Conservation (phyloP, 2,329 filamentous ascomycete genomes). For the Exophiala oligosperma region DNA sequence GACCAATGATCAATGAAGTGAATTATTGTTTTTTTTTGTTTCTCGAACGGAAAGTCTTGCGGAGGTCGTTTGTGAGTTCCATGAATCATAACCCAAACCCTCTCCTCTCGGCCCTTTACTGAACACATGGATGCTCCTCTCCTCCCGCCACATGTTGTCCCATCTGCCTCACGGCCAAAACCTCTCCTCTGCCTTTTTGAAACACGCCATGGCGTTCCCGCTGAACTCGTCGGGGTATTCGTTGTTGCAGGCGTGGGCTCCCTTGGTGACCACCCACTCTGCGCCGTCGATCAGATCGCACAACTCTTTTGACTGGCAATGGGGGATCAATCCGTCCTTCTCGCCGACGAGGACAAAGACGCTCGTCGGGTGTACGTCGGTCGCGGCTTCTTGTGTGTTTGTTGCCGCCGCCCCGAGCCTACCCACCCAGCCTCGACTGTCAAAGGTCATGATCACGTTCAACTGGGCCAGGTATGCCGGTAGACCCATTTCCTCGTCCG, state of each 20-base stretch:
- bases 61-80: too few relatives aligned
- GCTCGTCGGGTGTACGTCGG: too few relatives aligned
- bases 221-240: constrained; percentile 19
- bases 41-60: too few relatives aligned
- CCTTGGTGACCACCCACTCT: constrained; percentile 4
- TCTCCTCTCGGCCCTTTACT: too few relatives aligned
- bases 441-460: constrained; percentile 16
- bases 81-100: too few relatives aligned
- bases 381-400: too few relatives aligned
- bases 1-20: too few relatives aligned
- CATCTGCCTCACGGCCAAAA: neutral
- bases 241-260: constrained; percentile 16
- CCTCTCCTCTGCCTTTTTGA: constrained; percentile 1
- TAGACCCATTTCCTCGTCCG: constrained; percentile 12
- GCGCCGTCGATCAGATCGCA: constrained; percentile 5
- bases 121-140: too few relatives aligned
- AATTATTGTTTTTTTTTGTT: too few relatives aligned
- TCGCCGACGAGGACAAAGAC: constrained; percentile 12
- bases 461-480: constrained; percentile 16
- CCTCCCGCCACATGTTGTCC: too few relatives aligned
- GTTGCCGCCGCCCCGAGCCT: neutral
- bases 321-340: constrained; percentile 14
- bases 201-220: constrained; percentile 3
- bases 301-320: constrained; percentile 12
- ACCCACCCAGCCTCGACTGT: constrained; percentile 3